phyloP scores from a whole-genome alignment of 306 rosid genomes.

The Pterocarpus santalinus region DNA sequence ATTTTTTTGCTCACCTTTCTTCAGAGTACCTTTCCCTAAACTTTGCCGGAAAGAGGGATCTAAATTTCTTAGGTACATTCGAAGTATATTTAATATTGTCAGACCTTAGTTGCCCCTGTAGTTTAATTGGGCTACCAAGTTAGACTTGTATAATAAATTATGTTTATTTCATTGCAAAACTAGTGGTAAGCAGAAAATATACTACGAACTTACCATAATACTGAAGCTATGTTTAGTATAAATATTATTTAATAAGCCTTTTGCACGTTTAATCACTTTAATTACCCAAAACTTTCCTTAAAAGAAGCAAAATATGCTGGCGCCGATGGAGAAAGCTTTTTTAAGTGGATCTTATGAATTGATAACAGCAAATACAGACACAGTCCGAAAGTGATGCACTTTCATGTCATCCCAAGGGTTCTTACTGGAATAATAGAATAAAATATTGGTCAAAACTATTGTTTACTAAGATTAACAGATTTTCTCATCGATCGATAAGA shows the following conservation, averaged over 20 bases:
- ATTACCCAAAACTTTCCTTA: constrained; percentile 43
- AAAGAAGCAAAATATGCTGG: constrained; percentile 46
- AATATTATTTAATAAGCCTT: constrained; percentile 15
- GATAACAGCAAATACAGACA: constrained; percentile 41
- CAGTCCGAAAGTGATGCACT: constrained; percentile 41
- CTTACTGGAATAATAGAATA: constrained; percentile 39
- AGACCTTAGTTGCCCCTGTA: constrained; percentile 1
- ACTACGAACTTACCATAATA: constrained; percentile 30
- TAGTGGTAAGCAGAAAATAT: constrained; percentile 25
- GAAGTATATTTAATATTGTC: constrained; percentile 23
- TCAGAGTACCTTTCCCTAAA: constrained; percentile 36
- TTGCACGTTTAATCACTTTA: constrained; percentile 38
- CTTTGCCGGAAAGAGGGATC: constrained; percentile 53
- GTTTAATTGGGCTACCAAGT: constrained; percentile 31
- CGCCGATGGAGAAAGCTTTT: constrained; percentile 34
- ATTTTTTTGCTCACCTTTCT: neutral
- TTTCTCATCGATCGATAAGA: constrained; percentile 56
- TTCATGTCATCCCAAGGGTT: constrained; percentile 49
- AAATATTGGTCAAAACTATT: constrained; percentile 38
- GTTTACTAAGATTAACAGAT: constrained; percentile 49
- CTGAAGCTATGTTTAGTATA: constrained; percentile 41
- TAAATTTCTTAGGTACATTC: constrained; percentile 20
- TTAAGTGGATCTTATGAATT: constrained; percentile 35
- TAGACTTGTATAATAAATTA: constrained; percentile 30
- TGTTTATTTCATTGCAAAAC: constrained; percentile 29